Percentiles rank a stretch among this genome's conserved stretches.
These are phyloP conservation scores for Straminergon stramineum DNA, from an alignment of 225 moss, liverwort and hornwort species.

Conservation along the genomic window DNA sequence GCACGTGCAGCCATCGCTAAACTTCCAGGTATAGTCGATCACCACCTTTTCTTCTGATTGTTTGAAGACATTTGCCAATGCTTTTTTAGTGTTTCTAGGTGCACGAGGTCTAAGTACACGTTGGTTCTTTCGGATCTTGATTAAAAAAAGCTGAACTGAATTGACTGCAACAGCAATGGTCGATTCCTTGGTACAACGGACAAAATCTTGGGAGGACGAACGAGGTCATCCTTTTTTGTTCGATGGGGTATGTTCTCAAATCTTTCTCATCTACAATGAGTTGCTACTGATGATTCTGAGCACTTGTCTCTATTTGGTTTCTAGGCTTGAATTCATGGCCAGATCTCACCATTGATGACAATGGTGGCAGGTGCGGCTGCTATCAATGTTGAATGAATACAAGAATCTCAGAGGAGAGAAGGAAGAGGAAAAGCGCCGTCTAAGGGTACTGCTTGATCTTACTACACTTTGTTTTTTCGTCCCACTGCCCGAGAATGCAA, in stretches of 20 bases:
- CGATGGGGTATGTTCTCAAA: slow-evolving; percentile 56
- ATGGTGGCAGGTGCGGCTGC: slow-evolving; percentile 60
- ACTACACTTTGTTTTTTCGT: neutral
- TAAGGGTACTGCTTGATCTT: slow-evolving; percentile 38
- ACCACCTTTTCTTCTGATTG: neutral
- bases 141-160: neutral
- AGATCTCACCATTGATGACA: neutral
- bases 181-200: slow-evolving; percentile 69
- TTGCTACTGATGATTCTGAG: neutral
- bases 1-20: slow-evolving; percentile 84
- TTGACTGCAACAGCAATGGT: slow-evolving; percentile 59
- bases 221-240: slow-evolving; percentile 72
- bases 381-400: slow-evolving; percentile 90
- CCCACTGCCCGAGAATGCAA: neutral
- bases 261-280: neutral
- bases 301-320: neutral
- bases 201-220: slow-evolving; percentile 89
- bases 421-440: slow-evolving; percentile 83
- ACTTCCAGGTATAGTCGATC: slow-evolving; percentile 52
- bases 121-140: neutral
- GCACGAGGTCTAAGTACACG: neutral
- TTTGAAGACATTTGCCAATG: neutral
- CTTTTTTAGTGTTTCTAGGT: neutral
- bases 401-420: slow-evolving; percentile 92
- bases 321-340: neutral